Conservation (phyloP, 371 early-diverging fungal genomes). For the Entomophthora muscae region DNA sequence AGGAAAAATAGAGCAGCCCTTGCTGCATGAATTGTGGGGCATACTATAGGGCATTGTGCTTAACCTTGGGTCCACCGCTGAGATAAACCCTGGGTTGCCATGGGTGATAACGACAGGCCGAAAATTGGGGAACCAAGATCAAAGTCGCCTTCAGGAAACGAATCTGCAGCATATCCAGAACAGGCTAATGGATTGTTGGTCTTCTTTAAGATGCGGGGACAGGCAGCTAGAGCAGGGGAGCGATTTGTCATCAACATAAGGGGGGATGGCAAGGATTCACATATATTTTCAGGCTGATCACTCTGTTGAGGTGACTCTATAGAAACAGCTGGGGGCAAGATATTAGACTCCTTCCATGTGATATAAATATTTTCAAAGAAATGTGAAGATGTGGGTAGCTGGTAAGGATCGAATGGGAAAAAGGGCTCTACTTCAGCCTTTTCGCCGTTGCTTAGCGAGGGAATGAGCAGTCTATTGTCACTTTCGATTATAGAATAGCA, state of each 20-base stretch:
- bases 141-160: not conserved
- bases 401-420: slow-evolving; percentile 89
- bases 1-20: too few species aligned
- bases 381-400: slow-evolving; percentile 23
- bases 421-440: slow-evolving; percentile 24
- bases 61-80: not conserved
- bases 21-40: too few species aligned
- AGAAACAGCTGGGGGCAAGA: not conserved
- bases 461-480: slow-evolving; percentile 29
- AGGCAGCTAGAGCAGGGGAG: not conserved
- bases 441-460: slow-evolving; percentile 9
- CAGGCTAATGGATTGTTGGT: not conserved
- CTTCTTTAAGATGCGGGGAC: not conserved
- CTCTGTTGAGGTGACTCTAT: not conserved
- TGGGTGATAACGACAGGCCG: not conserved
- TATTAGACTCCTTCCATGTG: not conserved
- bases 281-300: not conserved
- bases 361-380: not conserved
- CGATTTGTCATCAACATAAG: not conserved
- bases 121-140: not conserved
- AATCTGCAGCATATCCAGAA: not conserved
- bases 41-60: too few species aligned
- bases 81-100: not conserved
- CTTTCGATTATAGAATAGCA: slow-evolving; percentile 57
- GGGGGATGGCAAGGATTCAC: not conserved